Conservation (phyloP, 2,329 filamentous ascomycete species). For the Pochonia chlamydosporia region DNA sequence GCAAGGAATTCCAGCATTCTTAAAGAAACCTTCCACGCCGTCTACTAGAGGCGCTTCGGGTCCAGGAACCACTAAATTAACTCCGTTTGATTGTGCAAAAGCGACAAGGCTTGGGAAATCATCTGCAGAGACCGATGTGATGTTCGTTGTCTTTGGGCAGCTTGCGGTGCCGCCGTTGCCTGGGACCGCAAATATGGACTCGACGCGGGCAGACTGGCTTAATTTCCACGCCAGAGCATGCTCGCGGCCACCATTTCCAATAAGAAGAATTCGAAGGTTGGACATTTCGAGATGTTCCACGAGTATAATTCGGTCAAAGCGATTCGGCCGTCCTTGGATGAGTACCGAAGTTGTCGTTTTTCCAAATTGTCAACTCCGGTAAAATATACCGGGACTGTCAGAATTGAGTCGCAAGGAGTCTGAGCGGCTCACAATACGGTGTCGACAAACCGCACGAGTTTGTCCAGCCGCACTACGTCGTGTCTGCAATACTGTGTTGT, state of each 20-base stretch:
- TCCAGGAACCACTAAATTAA: slow-evolving; percentile 84
- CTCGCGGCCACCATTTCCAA: slow-evolving; percentile 92
- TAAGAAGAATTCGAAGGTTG: slow-evolving; percentile 67
- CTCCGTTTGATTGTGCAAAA: slow-evolving; percentile 64
- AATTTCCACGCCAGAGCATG: slow-evolving; percentile 95
- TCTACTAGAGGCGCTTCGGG: slow-evolving; percentile 92
- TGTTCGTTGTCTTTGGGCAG: slow-evolving; percentile 68
- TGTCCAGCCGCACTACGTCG: too few species aligned
- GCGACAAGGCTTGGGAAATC: slow-evolving; percentile 73
- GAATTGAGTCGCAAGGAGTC: too few species aligned
- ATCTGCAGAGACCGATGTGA: slow-evolving; percentile 60
- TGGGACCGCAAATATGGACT: slow-evolving; percentile 64
- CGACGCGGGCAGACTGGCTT: slow-evolving; percentile 71
- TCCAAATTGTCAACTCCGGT: too few species aligned
- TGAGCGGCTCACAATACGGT: too few species aligned
- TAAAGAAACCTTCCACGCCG: slow-evolving; percentile 81
- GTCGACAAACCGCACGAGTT: not conserved
- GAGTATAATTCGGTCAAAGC: not conserved
- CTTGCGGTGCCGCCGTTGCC: slow-evolving; percentile 84
- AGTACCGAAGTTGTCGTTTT: not conserved
- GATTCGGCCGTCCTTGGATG: not conserved
- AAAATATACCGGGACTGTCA: too few species aligned
- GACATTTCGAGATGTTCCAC: slow-evolving; percentile 16
- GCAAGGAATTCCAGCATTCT: slow-evolving; percentile 63
- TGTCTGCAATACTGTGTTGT: too few species aligned